Percentiles rank a stretch among this genome's conserved stretches.
These are phyloP conservation scores for Fusarium sp. DNA, from an alignment of 2,329 filamentous ascomycete species.

Conservation along the genomic window DNA sequence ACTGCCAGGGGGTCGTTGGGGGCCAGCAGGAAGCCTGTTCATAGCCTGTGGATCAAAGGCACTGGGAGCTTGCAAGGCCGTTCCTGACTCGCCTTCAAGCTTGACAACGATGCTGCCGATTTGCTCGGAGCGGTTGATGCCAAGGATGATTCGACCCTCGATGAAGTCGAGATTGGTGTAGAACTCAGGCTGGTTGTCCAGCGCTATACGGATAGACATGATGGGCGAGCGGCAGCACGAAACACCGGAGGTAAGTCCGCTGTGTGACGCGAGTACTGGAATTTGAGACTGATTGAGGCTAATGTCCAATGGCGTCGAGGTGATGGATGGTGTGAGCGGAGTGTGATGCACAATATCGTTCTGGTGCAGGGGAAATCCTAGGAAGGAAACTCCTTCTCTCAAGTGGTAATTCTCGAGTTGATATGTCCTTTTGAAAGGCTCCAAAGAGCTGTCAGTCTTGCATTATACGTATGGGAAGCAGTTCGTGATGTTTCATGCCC, in stretches of 20 bases:
- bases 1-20: constrained; percentile 58
- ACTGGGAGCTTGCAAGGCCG: constrained; percentile 70
- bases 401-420: constrained; percentile 1
- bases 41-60: constrained; percentile 61
- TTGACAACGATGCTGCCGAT: constrained; percentile 84
- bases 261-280: constrained; percentile 30
- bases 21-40: constrained; percentile 48
- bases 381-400: not conserved
- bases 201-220: constrained; percentile 78
- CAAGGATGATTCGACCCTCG: constrained; percentile 72
- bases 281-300: constrained; percentile 12
- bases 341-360: constrained; percentile 5
- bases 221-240: constrained; percentile 42
- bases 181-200: constrained; percentile 78
- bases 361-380: not conserved
- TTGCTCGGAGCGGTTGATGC: constrained; percentile 75
- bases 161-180: constrained; percentile 87
- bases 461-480: constrained; percentile 16
- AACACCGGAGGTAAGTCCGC: not conserved
- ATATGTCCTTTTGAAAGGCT: constrained; percentile 10
- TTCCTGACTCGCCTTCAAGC: constrained; percentile 84
- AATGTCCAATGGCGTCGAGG: constrained; percentile 29
- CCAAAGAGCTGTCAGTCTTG: constrained; percentile 28
- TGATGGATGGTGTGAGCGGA: constrained; percentile 22
- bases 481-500: constrained; percentile 8